Base-by-base conservation (phyloP, 148 eudicot species). In the Nepenthes mirabilis region DNA sequence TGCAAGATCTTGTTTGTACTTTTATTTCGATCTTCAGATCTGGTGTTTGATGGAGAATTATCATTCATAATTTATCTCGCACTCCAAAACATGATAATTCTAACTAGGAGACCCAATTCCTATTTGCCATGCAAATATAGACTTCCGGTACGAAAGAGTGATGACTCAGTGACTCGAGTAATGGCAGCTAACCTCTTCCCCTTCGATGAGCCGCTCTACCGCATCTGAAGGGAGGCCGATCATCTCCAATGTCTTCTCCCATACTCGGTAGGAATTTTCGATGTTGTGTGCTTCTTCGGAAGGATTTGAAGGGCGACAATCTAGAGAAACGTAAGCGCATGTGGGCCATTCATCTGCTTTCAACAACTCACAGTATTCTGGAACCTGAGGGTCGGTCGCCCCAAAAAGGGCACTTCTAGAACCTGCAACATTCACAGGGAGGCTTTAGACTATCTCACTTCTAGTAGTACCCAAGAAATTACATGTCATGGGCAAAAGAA, bases 281-380 rank as follows among this genome's bases (percentile, higher is more conserved):
- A 75, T 56, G 64, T 80, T 80, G 72, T 88, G 98, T 13, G 98
- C 81, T 75, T 93, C 96, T 75, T 93, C 91, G 1, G 98, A 83
- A 62, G 98, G 78, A 65, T 88, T 93, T 72, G 96, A 57, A 3
- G 98, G 98, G 43, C 85, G 91, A 45, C 98, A 93, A 73, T 93
- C 98, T 49, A 79, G 90, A 67, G 84, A 78, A 62, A 93, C 68
- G 78, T 69, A 93, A 58, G 98, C 95, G 37, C 91, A 88, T 0
- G 83, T 85, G 11, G 96, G 96, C 96, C 96, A 93, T 32, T 93
- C 94, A 54, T 93, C 98, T 6, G 91, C 74, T 83, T 70, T 88
- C 68, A 88, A 57, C 71, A 83, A 72, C 60, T 88, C 96, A 70
- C 91, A 85, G 60, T 82, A 88, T 61, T 88, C 96, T 1, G 83